A percentile compares a stretch with the other conserved stretches of the same genome.
phyloP scores from a whole-genome alignment of 768 basidiomycete species.

The Hericium rajendrae region DNA sequence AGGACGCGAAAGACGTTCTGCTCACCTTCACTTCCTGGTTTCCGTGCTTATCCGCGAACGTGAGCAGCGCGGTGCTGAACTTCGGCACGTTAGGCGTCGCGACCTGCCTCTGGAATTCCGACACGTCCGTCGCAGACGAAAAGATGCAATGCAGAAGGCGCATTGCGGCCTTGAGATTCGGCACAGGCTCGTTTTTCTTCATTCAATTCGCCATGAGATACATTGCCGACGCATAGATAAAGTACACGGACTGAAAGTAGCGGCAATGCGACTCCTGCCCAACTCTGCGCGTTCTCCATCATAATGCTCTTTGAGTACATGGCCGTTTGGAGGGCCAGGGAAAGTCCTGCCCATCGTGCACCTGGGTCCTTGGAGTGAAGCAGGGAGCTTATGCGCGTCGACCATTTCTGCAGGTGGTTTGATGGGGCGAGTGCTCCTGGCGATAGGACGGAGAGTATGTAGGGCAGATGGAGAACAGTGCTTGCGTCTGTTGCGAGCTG shows the following conservation, averaged over 20 bases:
- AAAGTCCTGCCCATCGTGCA: constrained; percentile 73
- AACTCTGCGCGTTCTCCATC: constrained; percentile 62
- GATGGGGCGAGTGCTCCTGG: constrained; percentile 48
- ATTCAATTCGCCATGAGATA: constrained; percentile 1
- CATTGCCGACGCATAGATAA: constrained; percentile 18
- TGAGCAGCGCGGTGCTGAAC: constrained; percentile 49
- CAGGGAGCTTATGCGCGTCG: constrained; percentile 59
- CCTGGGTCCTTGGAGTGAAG: constrained; percentile 71
- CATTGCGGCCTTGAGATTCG: constrained; percentile 53
- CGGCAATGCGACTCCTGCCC: constrained; percentile 59
- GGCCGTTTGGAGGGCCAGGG: constrained; percentile 60
- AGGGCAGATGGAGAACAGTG: constrained; percentile 48
- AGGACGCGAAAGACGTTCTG: not conserved
- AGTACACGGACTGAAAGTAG: constrained; percentile 55
- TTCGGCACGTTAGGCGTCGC: constrained; percentile 64
- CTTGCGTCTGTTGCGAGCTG: constrained; percentile 64
- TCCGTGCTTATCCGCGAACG: constrained; percentile 40
- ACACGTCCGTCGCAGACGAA: constrained; percentile 43
- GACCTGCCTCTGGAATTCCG: constrained; percentile 78
- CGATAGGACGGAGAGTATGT: constrained; percentile 46
- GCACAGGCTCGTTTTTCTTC: constrained; percentile 61
- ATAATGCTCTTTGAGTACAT: constrained; percentile 47
- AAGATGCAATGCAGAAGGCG: constrained; percentile 57
- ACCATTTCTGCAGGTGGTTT: constrained; percentile 66
- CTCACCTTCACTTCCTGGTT: constrained; percentile 49